phyloP scores from a whole-genome alignment of 208 protist species.

The Trypanosoma theileri region DNA sequence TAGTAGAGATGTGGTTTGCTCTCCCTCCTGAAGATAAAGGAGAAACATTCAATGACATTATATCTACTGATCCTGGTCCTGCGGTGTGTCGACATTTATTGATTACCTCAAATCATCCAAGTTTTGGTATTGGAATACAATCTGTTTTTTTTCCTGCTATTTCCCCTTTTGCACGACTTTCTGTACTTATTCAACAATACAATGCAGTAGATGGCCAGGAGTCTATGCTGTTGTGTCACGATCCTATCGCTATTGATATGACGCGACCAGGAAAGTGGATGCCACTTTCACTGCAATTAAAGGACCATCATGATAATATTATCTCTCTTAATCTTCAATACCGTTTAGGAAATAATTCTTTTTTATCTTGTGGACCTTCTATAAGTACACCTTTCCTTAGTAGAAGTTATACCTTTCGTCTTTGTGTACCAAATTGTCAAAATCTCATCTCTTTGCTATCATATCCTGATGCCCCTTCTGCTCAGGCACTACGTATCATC shows the following conservation, averaged over 20 bases:
- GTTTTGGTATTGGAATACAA: no score
- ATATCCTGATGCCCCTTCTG: background rate
- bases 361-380: background rate
- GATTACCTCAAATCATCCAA: background rate
- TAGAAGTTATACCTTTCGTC: constrained; percentile 8
- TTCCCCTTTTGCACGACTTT: background rate
- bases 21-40: background rate
- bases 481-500: constrained; percentile 12
- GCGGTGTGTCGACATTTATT: background rate
- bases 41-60: background rate
- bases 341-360: background rate
- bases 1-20: constrained; percentile 19
- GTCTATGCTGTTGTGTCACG: background rate
- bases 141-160: no score
- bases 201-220: background rate
- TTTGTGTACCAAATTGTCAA: background rate
- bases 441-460: constrained; percentile 1
- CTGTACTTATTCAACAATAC: background rate
- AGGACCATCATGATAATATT: background rate
- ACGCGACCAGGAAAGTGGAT: background rate
- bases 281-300: constrained; percentile 1
- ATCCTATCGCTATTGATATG: background rate
- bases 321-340: constrained; percentile 9
- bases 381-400: background rate
- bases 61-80: background rate